Percentiles rank a stretch among this genome's conserved stretches.
phyloP scores from a whole-genome alignment of 331 rosid species.

The Dryas integrifolia region DNA sequence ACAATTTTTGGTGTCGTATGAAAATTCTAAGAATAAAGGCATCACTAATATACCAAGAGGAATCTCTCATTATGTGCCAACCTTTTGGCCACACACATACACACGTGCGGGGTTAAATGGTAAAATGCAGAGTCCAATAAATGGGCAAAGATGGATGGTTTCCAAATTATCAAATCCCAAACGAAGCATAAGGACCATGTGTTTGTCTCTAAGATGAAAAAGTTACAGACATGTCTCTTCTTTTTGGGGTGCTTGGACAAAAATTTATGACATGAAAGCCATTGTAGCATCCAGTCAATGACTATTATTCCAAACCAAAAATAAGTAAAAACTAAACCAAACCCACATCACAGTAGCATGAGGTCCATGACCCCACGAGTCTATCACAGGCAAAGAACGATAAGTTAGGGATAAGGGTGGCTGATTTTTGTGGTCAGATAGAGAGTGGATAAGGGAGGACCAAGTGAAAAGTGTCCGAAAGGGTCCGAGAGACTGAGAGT shows the following conservation, averaged over 20 bases:
- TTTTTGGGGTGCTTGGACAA: background rate
- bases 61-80: too few species aligned
- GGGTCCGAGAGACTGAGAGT: background rate
- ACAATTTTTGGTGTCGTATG: too few species aligned
- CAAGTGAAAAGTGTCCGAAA: conserved; percentile 8
- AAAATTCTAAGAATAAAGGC: too few species aligned
- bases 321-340: background rate
- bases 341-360: conserved; percentile 8
- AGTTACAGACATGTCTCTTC: conserved; percentile 1
- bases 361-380: background rate
- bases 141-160: background rate
- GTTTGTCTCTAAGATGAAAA: background rate
- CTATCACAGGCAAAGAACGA: conserved; percentile 10
- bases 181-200: background rate
- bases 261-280: background rate
- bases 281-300: background rate
- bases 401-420: conserved; percentile 5
- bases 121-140: too few species aligned
- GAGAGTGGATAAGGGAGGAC: conserved; percentile 17
- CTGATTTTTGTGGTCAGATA: conserved; percentile 5
- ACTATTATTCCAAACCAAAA: conserved; percentile 3
- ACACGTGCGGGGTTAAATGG: too few species aligned
- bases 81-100: too few species aligned
- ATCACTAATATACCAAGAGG: too few species aligned
- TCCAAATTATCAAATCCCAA: background rate